These are phyloP conservation scores for Purpureocillium lavendulum DNA, from an alignment of 2,329 filamentous ascomycete species.

Conservation along the genomic window DNA sequence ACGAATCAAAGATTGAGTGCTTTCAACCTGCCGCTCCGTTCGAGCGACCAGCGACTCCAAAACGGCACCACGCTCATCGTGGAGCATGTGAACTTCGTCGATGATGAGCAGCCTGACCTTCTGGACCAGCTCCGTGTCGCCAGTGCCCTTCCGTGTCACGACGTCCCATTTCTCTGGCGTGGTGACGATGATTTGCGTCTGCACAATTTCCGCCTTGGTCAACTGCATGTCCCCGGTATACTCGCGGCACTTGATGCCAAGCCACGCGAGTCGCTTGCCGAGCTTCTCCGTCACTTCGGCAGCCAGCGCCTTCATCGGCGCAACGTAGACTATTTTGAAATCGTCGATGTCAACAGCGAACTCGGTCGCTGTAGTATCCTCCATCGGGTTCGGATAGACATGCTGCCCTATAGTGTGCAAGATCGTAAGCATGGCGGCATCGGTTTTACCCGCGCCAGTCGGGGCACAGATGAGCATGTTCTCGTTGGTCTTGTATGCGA, in stretches of 20 bases:
- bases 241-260: conserved; percentile 85
- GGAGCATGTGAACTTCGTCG: conserved; percentile 98
- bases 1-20: conserved; percentile 92
- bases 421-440: conserved; percentile 94
- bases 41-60: conserved; percentile 92
- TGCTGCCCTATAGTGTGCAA: conserved; percentile 87
- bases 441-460: conserved; percentile 97
- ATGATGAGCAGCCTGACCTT: conserved; percentile 95
- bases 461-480: conserved; percentile 99
- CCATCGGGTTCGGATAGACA: conserved; percentile 67
- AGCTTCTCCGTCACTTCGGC: conserved; percentile 95
- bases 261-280: conserved; percentile 84
- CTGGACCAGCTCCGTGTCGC: conserved; percentile 94
- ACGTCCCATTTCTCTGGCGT: conserved; percentile 99
- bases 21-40: conserved; percentile 94
- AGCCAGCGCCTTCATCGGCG: conserved; percentile 96
- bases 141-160: conserved; percentile 91
- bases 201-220: conserved; percentile 89
- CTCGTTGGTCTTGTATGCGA: conserved; percentile 91
- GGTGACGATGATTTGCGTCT: conserved; percentile 96
- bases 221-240: conserved; percentile 98
- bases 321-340: conserved; percentile 98
- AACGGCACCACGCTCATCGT: conserved; percentile 93
- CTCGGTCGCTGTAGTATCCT: conserved; percentile 63
- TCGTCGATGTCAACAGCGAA: conserved; percentile 79